Evolutionary conservation across 345 rosid species (phyloP).

Genomic region (Jatropha curcas): DNA sequence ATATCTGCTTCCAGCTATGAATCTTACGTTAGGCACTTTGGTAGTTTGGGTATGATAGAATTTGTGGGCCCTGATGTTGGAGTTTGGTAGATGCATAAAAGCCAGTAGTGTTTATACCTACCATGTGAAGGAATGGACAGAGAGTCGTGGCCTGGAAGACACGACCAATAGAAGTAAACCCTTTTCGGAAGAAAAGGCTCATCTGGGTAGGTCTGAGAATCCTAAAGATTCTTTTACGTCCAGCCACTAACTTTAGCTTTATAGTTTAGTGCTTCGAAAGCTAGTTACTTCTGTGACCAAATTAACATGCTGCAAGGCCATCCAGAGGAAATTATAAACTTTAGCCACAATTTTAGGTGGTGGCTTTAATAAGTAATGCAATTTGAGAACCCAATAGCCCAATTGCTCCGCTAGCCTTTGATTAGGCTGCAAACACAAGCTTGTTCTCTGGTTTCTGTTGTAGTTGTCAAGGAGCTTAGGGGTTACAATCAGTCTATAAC

Average conservation of each 20-base stretch:
- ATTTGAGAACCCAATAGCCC: not conserved
- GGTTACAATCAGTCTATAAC: not conserved
- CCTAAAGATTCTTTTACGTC: not conserved
- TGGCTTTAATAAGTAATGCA: not conserved
- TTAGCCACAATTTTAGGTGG: not conserved
- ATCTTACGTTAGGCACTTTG: not conserved
- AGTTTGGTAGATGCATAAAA: not conserved
- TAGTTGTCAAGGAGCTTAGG: not conserved
- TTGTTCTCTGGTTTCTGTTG: not conserved
- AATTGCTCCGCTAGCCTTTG: not conserved
- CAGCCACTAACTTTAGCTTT: not conserved
- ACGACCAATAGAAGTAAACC: not conserved
- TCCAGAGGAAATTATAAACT: not conserved
- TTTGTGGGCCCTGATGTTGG: slow-evolving; percentile 6
- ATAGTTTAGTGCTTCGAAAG: not conserved
- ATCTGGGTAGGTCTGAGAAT: not conserved
- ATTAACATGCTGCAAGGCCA: too few species aligned
- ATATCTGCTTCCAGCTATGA: not conserved
- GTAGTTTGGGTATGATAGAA: not conserved
- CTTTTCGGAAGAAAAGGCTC: not conserved
- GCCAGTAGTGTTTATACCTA: not conserved
- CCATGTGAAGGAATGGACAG: slow-evolving; percentile 15
- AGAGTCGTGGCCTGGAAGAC: not conserved
- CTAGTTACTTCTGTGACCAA: not conserved
- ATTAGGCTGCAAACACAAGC: not conserved